These are phyloP conservation scores for Penicillium freii DNA, from an alignment of 2,329 filamentous ascomycete species.

Conservation along the genomic window DNA sequence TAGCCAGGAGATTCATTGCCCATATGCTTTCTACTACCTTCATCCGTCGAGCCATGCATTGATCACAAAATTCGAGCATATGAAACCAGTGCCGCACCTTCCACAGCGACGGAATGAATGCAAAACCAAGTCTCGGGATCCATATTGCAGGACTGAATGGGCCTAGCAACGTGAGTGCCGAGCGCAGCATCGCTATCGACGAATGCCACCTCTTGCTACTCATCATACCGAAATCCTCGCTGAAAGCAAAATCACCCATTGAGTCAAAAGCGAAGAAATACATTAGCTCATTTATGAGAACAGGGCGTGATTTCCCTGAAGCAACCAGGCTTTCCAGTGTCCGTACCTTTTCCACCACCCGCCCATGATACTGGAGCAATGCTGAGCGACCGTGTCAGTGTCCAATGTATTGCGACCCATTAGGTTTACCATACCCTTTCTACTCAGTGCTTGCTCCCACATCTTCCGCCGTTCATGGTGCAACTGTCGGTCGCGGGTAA, in stretches of 20 bases:
- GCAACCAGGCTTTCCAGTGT: not conserved
- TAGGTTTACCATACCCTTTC: not conserved
- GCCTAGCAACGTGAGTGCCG: constrained; percentile 17
- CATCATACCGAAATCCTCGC: constrained; percentile 39
- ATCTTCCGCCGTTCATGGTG: constrained; percentile 10
- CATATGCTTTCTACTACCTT: not conserved
- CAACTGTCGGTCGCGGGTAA: constrained; percentile 6
- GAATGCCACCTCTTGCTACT: constrained; percentile 12
- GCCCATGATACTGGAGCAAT: not conserved
- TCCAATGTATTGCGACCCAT: rapidly evolving
- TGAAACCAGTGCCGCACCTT: constrained; percentile 10
- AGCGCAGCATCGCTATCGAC: constrained; percentile 16
- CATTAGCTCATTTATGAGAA: constrained; percentile 11
- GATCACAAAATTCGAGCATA: constrained; percentile 19
- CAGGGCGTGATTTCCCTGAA: not conserved
- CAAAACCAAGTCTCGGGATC: constrained; percentile 25
- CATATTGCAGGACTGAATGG: constrained; percentile 19
- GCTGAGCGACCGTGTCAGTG: not conserved
- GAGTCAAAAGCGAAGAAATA: constrained; percentile 41
- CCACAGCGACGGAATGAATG: constrained; percentile 7
- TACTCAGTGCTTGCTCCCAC: constrained; percentile 7
- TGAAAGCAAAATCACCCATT: constrained; percentile 46
- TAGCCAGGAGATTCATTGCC: not conserved
- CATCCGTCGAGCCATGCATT: constrained; percentile 36
- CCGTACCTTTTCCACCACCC: not conserved